A percentile compares a stretch with the other conserved stretches of the same genome.
These are phyloP conservation scores for Ochetophila trinervis DNA, from an alignment of 306 rosid species.

Conservation along the genomic window DNA sequence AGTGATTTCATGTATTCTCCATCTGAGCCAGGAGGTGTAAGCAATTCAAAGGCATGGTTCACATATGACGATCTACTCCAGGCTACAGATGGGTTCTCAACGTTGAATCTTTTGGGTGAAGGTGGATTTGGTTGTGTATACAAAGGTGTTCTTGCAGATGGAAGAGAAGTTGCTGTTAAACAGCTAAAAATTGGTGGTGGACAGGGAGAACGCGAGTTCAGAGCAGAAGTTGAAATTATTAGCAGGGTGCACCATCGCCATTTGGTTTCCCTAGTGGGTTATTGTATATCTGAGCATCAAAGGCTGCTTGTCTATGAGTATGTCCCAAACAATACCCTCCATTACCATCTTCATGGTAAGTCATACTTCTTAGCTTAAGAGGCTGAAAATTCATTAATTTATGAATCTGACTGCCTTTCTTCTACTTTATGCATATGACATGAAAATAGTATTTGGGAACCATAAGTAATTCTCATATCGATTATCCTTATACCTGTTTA, in stretches of 20 bases:
- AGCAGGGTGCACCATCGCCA: slow-evolving; percentile 98
- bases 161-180: slow-evolving; percentile 92
- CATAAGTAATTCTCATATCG: slow-evolving; percentile 1
- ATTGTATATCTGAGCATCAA: slow-evolving; percentile 84
- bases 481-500: background rate
- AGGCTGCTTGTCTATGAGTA: slow-evolving; percentile 88
- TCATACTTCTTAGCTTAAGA: slow-evolving; percentile 23
- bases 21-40: slow-evolving; percentile 66
- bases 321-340: slow-evolving; percentile 80
- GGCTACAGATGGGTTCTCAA: slow-evolving; percentile 78
- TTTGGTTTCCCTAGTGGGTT: slow-evolving; percentile 94
- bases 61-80: slow-evolving; percentile 75
- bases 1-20: slow-evolving; percentile 57
- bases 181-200: slow-evolving; percentile 90
- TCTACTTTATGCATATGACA: background rate
- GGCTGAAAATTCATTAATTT: background rate
- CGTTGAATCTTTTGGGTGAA: slow-evolving; percentile 76
- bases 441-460: slow-evolving; percentile 5
- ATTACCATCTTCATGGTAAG: slow-evolving; percentile 95
- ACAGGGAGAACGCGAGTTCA: slow-evolving; percentile 97
- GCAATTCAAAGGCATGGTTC: slow-evolving; percentile 73
- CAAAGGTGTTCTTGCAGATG: slow-evolving; percentile 76
- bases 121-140: slow-evolving; percentile 99
- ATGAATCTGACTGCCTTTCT: background rate
- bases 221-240: slow-evolving; percentile 96